These are phyloP conservation scores for Phytophthora pini DNA, from an alignment of 352 stramenopile genomes.

Conservation along the genomic window DNA sequence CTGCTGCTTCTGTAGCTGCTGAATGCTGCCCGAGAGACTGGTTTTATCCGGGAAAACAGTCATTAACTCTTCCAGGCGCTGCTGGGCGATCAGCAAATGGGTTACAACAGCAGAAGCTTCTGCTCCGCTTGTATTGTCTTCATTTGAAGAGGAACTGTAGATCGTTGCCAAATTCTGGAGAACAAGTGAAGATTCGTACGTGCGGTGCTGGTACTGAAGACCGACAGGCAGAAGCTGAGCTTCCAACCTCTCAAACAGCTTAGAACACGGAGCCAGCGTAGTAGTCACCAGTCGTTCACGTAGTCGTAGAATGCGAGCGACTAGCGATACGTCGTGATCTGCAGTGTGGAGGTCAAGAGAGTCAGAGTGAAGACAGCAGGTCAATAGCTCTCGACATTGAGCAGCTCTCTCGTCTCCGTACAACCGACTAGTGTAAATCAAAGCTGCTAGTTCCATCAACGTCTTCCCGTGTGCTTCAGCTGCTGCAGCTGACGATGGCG, in stretches of 20 bases:
- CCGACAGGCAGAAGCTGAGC: conserved; percentile 20
- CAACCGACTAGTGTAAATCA: conserved; percentile 46
- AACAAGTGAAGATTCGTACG: conserved; percentile 5
- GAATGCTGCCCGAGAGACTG: conserved; percentile 41
- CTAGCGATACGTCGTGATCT: conserved; percentile 23
- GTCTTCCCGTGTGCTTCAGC: conserved; percentile 24
- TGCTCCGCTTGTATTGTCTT: not conserved
- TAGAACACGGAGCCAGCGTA: conserved; percentile 8
- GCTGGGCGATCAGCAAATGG: conserved; percentile 27
- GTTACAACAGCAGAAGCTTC: not conserved
- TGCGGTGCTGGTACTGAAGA: conserved; percentile 20
- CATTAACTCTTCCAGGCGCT: conserved; percentile 28
- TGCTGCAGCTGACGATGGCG: conserved; percentile 14
- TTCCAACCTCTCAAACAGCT: conserved; percentile 28
- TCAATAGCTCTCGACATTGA: conserved; percentile 47
- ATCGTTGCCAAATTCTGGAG: conserved; percentile 20
- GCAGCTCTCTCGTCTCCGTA: conserved; percentile 16
- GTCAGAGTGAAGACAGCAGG: conserved; percentile 40
- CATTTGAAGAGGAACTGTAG: conserved; percentile 8
- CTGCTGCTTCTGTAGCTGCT: conserved; percentile 51
- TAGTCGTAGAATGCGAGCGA: conserved; percentile 23
- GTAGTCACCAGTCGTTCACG: conserved; percentile 35
- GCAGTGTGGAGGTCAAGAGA: conserved; percentile 21
- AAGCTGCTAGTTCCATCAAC: conserved; percentile 32
- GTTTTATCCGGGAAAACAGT: conserved; percentile 37